These are phyloP conservation scores for Lactarius vividus DNA, from an alignment of 768 basidiomycete species.

Conservation along the genomic window DNA sequence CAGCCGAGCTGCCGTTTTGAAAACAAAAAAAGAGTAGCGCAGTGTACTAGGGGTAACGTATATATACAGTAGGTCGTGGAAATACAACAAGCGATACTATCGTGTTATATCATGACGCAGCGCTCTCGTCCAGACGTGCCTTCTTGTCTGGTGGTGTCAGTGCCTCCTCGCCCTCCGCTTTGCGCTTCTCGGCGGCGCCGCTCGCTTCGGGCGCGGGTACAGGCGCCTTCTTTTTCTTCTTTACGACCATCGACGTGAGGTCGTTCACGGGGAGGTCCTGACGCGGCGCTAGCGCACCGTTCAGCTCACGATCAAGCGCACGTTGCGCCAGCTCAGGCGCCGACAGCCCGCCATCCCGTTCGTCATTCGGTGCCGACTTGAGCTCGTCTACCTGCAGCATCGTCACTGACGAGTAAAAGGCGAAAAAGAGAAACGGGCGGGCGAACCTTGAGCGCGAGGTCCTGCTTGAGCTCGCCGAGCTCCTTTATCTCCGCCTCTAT, in stretches of 20 bases:
- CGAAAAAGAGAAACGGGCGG: neutral
- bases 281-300: slow-evolving; percentile 38
- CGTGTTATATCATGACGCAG: slow-evolving; percentile 25
- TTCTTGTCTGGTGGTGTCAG: slow-evolving; percentile 59
- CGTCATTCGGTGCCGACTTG: slow-evolving; percentile 71
- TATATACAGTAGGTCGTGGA: slow-evolving; percentile 1
- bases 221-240: slow-evolving; percentile 68
- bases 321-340: slow-evolving; percentile 71
- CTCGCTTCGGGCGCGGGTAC: slow-evolving; percentile 34
- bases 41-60: slow-evolving; percentile 12
- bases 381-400: slow-evolving; percentile 80
- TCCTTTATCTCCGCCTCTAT: slow-evolving; percentile 81
- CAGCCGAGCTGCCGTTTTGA: slow-evolving; percentile 49
- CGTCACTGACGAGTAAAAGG: neutral
- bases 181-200: slow-evolving; percentile 52
- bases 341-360: slow-evolving; percentile 38
- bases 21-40: neutral
- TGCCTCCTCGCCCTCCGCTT: slow-evolving; percentile 60
- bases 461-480: slow-evolving; percentile 67
- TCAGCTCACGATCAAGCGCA: slow-evolving; percentile 70
- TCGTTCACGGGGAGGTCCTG: slow-evolving; percentile 61
- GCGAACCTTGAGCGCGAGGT: slow-evolving; percentile 74
- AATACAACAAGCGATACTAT: neutral
- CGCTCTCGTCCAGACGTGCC: slow-evolving; percentile 49
- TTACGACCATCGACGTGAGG: slow-evolving; percentile 79